Base-by-base conservation (phyloP, 2,329 filamentous ascomycete genomes). In the Xylaria sp. region DNA sequence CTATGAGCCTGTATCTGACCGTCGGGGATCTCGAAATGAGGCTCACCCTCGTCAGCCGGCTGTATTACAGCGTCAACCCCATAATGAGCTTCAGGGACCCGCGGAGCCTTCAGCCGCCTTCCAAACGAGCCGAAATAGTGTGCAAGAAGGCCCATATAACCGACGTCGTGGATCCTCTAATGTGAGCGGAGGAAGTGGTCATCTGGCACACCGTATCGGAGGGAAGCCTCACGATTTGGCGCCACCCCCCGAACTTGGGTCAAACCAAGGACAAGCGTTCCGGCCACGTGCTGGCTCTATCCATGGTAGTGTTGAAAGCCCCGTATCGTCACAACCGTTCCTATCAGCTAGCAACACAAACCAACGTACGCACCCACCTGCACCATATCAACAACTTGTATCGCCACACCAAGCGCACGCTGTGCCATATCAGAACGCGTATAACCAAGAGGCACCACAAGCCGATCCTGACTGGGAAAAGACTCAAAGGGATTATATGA, bases 131-230 rank as follows among this genome's bases (percentile, higher is more conserved):
- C 88, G 93, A 68, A 87, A 87, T 42, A 89, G 84, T 72, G 84
- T 82, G 17, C 90, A 92, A 69, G 89, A 92, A 72, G 89, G 83
- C 13, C 84, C 88, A 2, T 94, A 92, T 83, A 87, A 86, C 44
- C 89, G 94, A 72, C 89, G 94, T 69, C 90, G 95, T 71, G 92
- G 92, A 66, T 97, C 95, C 17, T 98, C 95, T 2, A 97, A 94
- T 76, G 91, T 97, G 48, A 97, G 94, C 78, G 94, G 93, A 64
- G 92, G 92, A 67, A 97, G 93, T 78, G 91, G 91, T 68, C 86
- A 88, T 44, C 88, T 90, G 71, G 86, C 86, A 73, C 87, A 91
- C 73, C 88, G 91, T 42, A 72, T 82, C 42, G 79, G 79, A 59
- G 63, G 59, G 44, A 86, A 84, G 71, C 79, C 79, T 6, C 79